Evolutionary conservation across 2,329 filamentous ascomycete species (phyloP), one percentile per base, ranked within the genome.

Genomic region (Didymella pomorum): DNA sequence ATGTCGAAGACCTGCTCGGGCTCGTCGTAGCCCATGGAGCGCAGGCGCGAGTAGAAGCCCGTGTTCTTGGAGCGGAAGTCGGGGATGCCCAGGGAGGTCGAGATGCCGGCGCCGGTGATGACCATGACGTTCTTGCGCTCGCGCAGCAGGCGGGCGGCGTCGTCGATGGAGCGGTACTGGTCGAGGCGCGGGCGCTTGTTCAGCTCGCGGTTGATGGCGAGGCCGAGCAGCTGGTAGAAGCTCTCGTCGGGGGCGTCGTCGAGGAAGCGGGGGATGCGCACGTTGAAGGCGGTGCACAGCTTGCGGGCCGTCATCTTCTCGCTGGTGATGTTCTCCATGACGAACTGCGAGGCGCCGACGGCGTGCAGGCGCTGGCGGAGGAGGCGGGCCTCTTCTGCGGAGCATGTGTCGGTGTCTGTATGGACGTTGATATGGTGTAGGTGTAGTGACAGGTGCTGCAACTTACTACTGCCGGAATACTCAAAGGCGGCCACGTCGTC

Each of bases 1-100:
- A 98, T 95, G 78, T 97, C 92, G 72, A 99, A 99, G 25, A 98
- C 93, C 72, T 98, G 93, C 74, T 98, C 93, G 1, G 94, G 94
- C 69, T 97, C 93, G 63, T 82, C 87, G 60, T 88, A 83, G 7
- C 92, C 93, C 60, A 95, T 84, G 70, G 92, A 87, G 67, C 86
- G 88, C 50, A 98, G 83, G 73, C 93, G 89, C 44, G 92, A 89
- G 79, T 98, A 98, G 55, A 98, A 89, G 48, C 94, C 94, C 1
- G 89, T 96, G 71, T 92, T 90, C 76, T 95, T 95, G 51, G 93
- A 97, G 65, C 95, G 89, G 73, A 99, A 99, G 76, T 99, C 95
- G 4, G 95, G 95, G 59, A 99, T 98, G 61, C 95, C 95, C 20
- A 99, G 87, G 50, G 92, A 97, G 0, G 95, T 99, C 25, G 93